Base-by-base conservation (phyloP, 78 protist species). In the Dictyostelium brefeldianum region DNA sequence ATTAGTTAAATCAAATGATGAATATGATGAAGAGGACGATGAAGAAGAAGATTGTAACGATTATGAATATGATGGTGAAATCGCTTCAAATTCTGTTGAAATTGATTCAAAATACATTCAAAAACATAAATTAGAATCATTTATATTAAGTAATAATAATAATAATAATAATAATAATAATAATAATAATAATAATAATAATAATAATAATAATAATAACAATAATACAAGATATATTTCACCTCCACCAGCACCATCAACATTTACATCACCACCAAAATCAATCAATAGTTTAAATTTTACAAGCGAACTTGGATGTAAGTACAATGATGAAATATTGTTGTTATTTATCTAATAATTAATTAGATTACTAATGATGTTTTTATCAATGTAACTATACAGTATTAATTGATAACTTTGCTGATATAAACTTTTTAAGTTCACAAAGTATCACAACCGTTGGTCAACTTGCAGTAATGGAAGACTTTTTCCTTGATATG, bases 171-270 rank as follows among this genome's bases (percentile, higher is more conserved):
- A 57, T n/a, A 27, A 64, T 29, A 64, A 64, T 64, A 64, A 67
- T 29, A 67, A 67, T 14, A 67, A 67, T 15, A 67, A 67, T 67
- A 67, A 67, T 15, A 67, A 67, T 67, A 31, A 31, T 31, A 31
- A 67, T 67, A 67, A 31, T 31, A 31, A 67, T 67, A 67, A 67
- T 31, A 31, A 67, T 67, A 67, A 67, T 15, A 67, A 67, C 15
- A 67, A 67, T 67, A 67, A 17, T 67, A 36, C 43, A 36, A 36
- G 43, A 36, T 36, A 36, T 36, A 36, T 36, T 3, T 36, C 43
- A 36, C 43, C 43, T 3, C 43, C 43, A 36, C 43, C 43, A 36
- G 43, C 43, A 36, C 43, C 43, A 36, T 36, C 43, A 3, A 3
- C 2, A 36, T 36, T 36, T 36, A 36, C 43, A 36, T 36, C 43